Percentiles rank a stretch among this genome's conserved stretches.
Evolutionary conservation across 2,329 filamentous ascomycete genomes (phyloP).

Genomic region (Emergomyces orientalis): DNA sequence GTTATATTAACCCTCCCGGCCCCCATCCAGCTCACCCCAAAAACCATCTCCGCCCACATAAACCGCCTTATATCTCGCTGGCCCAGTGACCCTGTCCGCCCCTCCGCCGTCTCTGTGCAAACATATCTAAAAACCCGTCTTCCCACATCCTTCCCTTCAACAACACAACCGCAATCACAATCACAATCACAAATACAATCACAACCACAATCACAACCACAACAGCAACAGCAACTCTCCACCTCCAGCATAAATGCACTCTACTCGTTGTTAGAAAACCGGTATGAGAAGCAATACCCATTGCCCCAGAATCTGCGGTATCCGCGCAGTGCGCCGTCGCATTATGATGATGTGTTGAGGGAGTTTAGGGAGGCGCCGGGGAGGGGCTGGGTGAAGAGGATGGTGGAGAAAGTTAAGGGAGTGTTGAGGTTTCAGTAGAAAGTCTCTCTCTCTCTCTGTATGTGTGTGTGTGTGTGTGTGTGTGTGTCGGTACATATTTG

Average conservation of each 20-base stretch:
- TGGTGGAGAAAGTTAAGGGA: constrained; percentile 40
- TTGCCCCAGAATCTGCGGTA: constrained; percentile 39
- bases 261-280: constrained; percentile 51
- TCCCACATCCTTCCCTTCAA: constrained; percentile 12
- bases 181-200: constrained; percentile 5
- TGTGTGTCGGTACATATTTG: not conserved
- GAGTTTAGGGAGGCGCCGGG: constrained; percentile 47
- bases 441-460: not conserved
- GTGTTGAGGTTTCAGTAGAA: constrained; percentile 38
- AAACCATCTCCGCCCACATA: constrained; percentile 30
- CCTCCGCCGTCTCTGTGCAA: constrained; percentile 38
- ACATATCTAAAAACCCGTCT: constrained; percentile 32
- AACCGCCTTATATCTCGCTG: constrained; percentile 36
- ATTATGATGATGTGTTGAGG: constrained; percentile 44
- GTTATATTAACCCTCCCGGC: constrained; percentile 6
- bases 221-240: constrained; percentile 14
- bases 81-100: constrained; percentile 38
- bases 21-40: constrained; percentile 20
- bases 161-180: not conserved
- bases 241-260: constrained; percentile 45
- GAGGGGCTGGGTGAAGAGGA: constrained; percentile 38
- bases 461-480: not conserved
- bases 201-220: constrained; percentile 10
- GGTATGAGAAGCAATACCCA: constrained; percentile 45
- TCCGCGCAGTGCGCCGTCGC: constrained; percentile 42